Base-by-base conservation (phyloP, 768 basidiomycete species). In the Suillus brevipes region DNA sequence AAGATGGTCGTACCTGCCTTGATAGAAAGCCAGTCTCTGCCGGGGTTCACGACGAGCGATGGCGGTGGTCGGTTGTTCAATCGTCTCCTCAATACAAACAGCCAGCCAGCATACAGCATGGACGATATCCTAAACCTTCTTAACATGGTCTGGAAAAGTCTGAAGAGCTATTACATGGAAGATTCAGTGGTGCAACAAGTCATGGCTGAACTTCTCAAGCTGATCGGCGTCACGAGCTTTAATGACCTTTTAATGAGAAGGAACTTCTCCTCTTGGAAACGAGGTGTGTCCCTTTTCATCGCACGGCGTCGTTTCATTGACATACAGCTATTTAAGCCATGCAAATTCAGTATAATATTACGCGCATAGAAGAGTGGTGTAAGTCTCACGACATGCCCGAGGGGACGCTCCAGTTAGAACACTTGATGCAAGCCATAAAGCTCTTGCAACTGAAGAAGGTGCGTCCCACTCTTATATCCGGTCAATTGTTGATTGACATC, bases 271-370 rank as follows among this genome's bases (percentile, higher is more conserved):
- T 98, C 96, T 8, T 99, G 97, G 97, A 99, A 99, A 79, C 88
- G 97, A 84, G 96, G 96, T 97, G 70, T 61, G 85, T 80, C 25
- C 28, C 38, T 18, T 45, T 56, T 37, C 13, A 28, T 53, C 34
- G 55, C 49, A 34, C 45, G 38, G 64, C 31, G 20, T 13, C 34
- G 23, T 37, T 16, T 60, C 66, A 28, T 68, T 43, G n/a, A 31
- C 25, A 59, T 40, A 7, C 60, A 16, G 53, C 43, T 23, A 64
- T 63, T 53, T 45, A 67, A 98, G 97, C 97, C 5, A 99, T 99
- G 97, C 97, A 99, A 85, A 99, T 99, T 64, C 97, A 99, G 76
- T 99, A 99, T 78, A 99, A 99, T 74, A 97, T 99, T 74, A 99
- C 96, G 37, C 88, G 92, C 34, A 92, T 96, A 72, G 94, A 96